Evolutionary conservation across 495 filamentous ascomycete species (phyloP).

Genomic region (Parathielavia hyrcaniae): DNA sequence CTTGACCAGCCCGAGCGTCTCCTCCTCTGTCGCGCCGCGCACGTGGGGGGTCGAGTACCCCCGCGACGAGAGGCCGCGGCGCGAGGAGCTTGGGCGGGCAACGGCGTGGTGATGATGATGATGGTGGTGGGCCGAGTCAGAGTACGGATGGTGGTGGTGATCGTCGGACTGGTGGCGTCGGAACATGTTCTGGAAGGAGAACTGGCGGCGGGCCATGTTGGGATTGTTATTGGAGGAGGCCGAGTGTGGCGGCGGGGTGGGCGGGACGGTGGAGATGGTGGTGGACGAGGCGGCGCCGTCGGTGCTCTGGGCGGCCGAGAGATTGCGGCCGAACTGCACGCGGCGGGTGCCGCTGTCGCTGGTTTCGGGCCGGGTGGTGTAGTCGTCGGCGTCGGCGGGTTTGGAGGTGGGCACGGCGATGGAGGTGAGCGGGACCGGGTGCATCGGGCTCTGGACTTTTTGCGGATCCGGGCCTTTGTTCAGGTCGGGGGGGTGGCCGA

Average conservation of each 20-base stretch:
- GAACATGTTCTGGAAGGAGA: constrained; percentile 86
- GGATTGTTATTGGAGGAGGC: too few relatives aligned
- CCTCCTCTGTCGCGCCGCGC: constrained; percentile 73
- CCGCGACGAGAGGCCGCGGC: constrained; percentile 43
- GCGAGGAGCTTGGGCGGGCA: constrained; percentile 25
- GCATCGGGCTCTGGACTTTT: constrained; percentile 45
- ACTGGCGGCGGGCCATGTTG: constrained; percentile 60
- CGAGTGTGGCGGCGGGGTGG: constrained; percentile 49
- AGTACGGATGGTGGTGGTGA: constrained; percentile 33
- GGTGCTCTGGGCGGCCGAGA: constrained; percentile 4
- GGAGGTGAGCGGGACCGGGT: constrained; percentile 56
- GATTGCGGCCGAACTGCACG: constrained; percentile 34
- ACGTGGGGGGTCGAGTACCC: constrained; percentile 43
- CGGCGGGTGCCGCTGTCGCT: constrained; percentile 34
- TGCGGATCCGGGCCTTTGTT: constrained; percentile 19
- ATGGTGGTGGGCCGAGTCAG: not conserved
- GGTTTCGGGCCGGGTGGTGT: constrained; percentile 36
- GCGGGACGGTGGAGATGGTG: constrained; percentile 28
- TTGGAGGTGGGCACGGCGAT: constrained; percentile 53
- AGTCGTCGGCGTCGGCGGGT: constrained; percentile 25
- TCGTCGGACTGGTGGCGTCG: constrained; percentile 40
- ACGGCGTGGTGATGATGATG: not conserved
- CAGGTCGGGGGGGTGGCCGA: constrained; percentile 39
- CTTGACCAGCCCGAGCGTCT: constrained; percentile 76
- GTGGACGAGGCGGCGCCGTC: constrained; percentile 30